Conservation (phyloP, 352 stramenopile genomes). For the Phytophthora pluvialis region DNA sequence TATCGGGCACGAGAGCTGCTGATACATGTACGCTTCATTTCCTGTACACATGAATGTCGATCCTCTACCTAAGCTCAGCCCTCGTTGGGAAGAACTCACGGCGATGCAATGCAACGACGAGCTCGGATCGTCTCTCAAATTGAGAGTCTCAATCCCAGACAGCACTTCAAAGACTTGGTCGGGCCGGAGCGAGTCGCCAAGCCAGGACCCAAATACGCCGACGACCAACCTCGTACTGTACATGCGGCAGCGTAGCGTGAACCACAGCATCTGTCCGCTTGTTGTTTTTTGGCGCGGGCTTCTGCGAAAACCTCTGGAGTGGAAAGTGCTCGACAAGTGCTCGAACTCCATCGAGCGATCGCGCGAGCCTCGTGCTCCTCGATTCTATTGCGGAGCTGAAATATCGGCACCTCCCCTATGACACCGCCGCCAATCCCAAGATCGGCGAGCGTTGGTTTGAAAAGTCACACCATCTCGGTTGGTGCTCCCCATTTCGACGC, state of each 20-base stretch:
- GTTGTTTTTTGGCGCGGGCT: background rate
- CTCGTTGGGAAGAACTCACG: background rate
- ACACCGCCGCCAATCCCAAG: conserved; percentile 10
- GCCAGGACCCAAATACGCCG: background rate
- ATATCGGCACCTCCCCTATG: conserved; percentile 13
- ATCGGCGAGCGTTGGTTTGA: conserved; percentile 22
- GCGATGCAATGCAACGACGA: conserved; percentile 9
- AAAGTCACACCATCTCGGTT: conserved; percentile 25
- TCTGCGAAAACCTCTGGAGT: conserved; percentile 27
- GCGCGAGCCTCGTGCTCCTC: too few relatives aligned
- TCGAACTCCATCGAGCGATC: conserved; percentile 8
- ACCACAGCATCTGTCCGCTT: background rate
- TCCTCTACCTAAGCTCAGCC: too few relatives aligned
- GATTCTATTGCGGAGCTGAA: conserved; percentile 12
- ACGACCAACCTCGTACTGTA: background rate
- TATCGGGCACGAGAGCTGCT: too few relatives aligned
- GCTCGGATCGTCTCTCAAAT: background rate
- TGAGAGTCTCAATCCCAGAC: background rate
- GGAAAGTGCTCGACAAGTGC: conserved; percentile 25
- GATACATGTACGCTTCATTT: too few relatives aligned
- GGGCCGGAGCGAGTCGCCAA: background rate
- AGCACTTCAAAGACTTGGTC: background rate
- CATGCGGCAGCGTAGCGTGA: background rate
- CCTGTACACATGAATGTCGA: too few relatives aligned
- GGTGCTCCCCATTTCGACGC: conserved; percentile 24